Conservation (phyloP, 2,329 filamentous ascomycete genomes). For the Penicillium aurantiogriseum region DNA sequence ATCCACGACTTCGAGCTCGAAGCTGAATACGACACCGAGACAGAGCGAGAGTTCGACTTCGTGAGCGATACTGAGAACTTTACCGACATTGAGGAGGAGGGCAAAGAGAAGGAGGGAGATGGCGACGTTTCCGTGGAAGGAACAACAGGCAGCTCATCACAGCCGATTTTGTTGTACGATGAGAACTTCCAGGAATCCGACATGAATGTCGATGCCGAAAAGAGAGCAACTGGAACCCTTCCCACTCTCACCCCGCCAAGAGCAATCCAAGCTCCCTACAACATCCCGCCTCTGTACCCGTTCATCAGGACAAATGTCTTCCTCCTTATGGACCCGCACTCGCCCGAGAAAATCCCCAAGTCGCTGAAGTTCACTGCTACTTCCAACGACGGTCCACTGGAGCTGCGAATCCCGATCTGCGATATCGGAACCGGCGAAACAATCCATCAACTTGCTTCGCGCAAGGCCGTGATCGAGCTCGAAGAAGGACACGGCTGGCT, state of each 20-base stretch:
- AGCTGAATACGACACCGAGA: constrained; percentile 54
- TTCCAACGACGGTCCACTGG: constrained; percentile 57
- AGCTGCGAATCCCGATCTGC: constrained; percentile 64
- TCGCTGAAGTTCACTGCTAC: constrained; percentile 60
- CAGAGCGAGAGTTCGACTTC: constrained; percentile 60
- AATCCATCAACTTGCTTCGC: constrained; percentile 69
- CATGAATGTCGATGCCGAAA: constrained; percentile 16
- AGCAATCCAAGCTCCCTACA: constrained; percentile 62
- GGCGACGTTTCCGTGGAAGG: constrained; percentile 17
- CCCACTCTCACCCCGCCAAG: constrained; percentile 51
- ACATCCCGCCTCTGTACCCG: constrained; percentile 64
- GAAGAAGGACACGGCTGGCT: constrained; percentile 71
- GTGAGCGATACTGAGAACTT: constrained; percentile 34
- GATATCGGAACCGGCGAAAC: constrained; percentile 50
- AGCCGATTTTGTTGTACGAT: constrained; percentile 62
- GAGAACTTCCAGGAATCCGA: constrained; percentile 46
- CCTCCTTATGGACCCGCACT: constrained; percentile 59
- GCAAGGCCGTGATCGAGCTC: constrained; percentile 66
- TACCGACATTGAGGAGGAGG: constrained; percentile 10
- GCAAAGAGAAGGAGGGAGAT: not conserved
- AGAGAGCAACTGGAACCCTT: constrained; percentile 48
- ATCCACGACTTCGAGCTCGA: constrained; percentile 63
- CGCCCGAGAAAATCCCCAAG: constrained; percentile 48
- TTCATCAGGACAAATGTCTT: constrained; percentile 67
- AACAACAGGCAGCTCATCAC: constrained; percentile 24